Conservation (phyloP, 2,329 filamentous ascomycete genomes). For the Pseudocercospora pini-densiflorae region DNA sequence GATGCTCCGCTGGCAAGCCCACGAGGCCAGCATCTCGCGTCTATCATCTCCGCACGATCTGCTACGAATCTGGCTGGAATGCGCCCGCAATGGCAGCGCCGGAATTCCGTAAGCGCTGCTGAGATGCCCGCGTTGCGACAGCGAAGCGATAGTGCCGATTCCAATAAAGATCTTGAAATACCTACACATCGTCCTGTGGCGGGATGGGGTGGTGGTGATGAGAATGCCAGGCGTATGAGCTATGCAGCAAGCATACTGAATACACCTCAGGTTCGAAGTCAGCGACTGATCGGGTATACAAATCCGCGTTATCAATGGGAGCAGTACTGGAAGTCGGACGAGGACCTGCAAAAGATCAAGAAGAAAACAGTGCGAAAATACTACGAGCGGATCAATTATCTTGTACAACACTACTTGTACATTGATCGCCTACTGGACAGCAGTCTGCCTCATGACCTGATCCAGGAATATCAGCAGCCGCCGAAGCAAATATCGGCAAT, state of each 20-base stretch:
- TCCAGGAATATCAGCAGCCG: constrained; percentile 81
- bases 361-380: constrained; percentile 78
- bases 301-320: constrained; percentile 87
- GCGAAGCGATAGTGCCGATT: constrained; percentile 26
- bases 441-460: constrained; percentile 85
- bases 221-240: constrained; percentile 48
- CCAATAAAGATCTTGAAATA: constrained; percentile 23
- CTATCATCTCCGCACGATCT: constrained; percentile 34
- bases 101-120: constrained; percentile 30
- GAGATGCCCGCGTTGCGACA: constrained; percentile 25
- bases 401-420: constrained; percentile 91
- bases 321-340: constrained; percentile 81
- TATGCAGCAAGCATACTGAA: constrained; percentile 49
- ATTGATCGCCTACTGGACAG: constrained; percentile 91
- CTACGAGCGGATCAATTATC: constrained; percentile 85
- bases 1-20: constrained; percentile 43
- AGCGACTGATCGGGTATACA: constrained; percentile 84
- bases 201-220: constrained; percentile 38
- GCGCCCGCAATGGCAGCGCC: constrained; percentile 14
- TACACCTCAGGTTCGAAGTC: constrained; percentile 74
- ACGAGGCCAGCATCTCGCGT: constrained; percentile 51
- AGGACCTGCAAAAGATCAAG: constrained; percentile 72
- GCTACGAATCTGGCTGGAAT: constrained; percentile 26
- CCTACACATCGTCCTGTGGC: constrained; percentile 15
- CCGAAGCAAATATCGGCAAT: constrained; percentile 13